Evolutionary conservation across 2,329 filamentous ascomycete species (phyloP), one percentile per base, ranked within the genome.

Genomic region (Macrophomina tecta): DNA sequence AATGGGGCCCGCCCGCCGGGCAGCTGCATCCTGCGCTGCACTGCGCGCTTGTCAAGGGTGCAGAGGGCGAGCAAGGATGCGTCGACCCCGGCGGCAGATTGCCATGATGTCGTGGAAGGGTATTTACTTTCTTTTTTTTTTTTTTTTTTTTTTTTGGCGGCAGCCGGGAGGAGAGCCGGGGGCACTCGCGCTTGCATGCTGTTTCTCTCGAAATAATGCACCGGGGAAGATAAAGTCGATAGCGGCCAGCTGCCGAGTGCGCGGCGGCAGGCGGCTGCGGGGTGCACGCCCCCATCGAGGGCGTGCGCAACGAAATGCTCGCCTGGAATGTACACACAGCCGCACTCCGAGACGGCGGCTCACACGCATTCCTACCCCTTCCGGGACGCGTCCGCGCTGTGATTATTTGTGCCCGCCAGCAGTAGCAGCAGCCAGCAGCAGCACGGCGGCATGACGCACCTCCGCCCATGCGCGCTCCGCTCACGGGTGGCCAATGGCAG

Each of bases 381-480:
- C 38, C 18, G 28, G 23, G 42, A 34, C 40, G 56, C 56, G 14
- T n/a, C 28, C n/a, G 51, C 51, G 30, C 51, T 34, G 51, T 48
- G 56, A 2, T 14, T 61, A 46, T 61, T 36, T 40, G 40, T 14
- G 16, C 40, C 40, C 23, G 23, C 23, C 23, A 23, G 23, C 23
- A 23, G 23, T 23, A 23, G 23, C 23, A 23, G 23, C 23, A 23
- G 23, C 23, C 23, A 23, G 23, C 56, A 40, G 40, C 56, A 48
- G 42, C 40, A 61, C 30, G 45, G 28, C 45, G n/a, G 42, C 45
- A 36, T 55, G 52, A 52, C 58, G 42, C 58, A 45, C 58, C 58
- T 62, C 58, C 58, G 40, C 58, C 45, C 58, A 62, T 62, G 58
- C 58, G 45, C 45, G 42, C 42, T 62, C 58, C 46, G 58, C 28